A percentile compares a stretch with the other conserved stretches of the same genome.
Evolutionary conservation across 2,329 filamentous ascomycete species (phyloP).

Genomic region (Pseudocercospora vitis): DNA sequence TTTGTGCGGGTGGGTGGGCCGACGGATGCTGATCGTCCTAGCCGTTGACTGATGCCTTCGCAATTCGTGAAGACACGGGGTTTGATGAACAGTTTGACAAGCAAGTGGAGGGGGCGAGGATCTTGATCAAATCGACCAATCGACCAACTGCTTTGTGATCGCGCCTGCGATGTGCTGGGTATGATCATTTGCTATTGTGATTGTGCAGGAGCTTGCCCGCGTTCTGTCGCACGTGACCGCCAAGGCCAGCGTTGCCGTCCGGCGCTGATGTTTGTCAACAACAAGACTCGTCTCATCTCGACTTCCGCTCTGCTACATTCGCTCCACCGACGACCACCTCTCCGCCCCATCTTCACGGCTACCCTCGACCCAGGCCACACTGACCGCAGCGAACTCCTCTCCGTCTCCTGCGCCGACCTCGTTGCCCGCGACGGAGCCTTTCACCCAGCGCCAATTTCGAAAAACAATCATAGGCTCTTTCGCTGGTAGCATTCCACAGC

Average conservation of each 20-base stretch:
- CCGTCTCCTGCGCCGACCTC: background rate
- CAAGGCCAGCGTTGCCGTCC: too few relatives aligned
- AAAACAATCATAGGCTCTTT: conserved; percentile 2
- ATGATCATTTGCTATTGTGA: too few relatives aligned
- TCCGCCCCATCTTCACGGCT: background rate
- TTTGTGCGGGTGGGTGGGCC: conserved; percentile 6
- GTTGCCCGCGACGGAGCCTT: conserved; percentile 3
- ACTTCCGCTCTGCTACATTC: background rate
- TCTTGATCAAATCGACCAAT: too few relatives aligned
- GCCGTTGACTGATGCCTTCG: too few relatives aligned
- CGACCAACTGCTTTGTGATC: background rate
- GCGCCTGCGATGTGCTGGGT: background rate
- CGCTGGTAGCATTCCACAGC: conserved; percentile 11
- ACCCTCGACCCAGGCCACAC: background rate
- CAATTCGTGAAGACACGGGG: background rate
- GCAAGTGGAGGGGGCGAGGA: background rate
- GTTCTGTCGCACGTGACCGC: too few relatives aligned
- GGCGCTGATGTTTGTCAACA: background rate
- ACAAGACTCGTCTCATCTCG: background rate
- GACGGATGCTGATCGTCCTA: background rate
- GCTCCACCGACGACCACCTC: conserved; percentile 1
- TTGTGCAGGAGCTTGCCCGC: too few relatives aligned
- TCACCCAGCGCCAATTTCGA: conserved; percentile 1
- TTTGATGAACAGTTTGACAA: background rate
- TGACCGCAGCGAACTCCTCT: background rate